Percentiles rank a stretch among this genome's conserved stretches.
These are phyloP conservation scores for Populus nigra DNA, from an alignment of 345 rosid species.

Conservation along the genomic window DNA sequence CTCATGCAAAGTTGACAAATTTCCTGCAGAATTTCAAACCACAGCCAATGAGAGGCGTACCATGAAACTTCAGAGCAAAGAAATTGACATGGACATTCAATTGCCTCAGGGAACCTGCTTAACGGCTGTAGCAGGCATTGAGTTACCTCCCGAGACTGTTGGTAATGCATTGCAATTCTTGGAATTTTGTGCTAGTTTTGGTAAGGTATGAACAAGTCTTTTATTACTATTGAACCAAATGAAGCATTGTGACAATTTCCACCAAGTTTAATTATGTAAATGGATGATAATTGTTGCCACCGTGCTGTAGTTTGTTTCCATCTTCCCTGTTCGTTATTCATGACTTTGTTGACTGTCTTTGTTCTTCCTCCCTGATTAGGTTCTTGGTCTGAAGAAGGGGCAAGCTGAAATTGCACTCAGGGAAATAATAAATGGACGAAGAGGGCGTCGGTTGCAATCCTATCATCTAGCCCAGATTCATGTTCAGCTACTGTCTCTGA, in stretches of 20 bases:
- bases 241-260: background rate
- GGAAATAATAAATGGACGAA: conserved; percentile 52
- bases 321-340: background rate
- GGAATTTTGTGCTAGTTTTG: conserved; percentile 80
- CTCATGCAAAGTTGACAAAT: conserved; percentile 10
- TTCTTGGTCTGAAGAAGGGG: conserved; percentile 64
- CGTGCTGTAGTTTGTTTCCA: background rate
- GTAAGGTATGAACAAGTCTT: conserved; percentile 45
- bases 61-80: conserved; percentile 22
- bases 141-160: conserved; percentile 51
- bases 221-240: background rate
- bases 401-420: conserved; percentile 62
- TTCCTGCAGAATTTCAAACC: background rate
- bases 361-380: conserved; percentile 34
- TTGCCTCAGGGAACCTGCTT: conserved; percentile 52
- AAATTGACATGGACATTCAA: conserved; percentile 30
- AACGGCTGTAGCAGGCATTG: conserved; percentile 53
- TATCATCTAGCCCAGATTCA: conserved; percentile 56
- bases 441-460: conserved; percentile 46
- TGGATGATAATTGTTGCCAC: background rate
- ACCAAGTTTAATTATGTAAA: background rate
- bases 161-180: conserved; percentile 76
- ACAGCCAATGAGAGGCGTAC: background rate
- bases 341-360: background rate
- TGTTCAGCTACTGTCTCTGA: conserved; percentile 48